A percentile compares a stretch with the other conserved stretches of the same genome.
Conservation (phyloP, 2,329 filamentous ascomycete genomes). For the Epichloe glyceriae region DNA sequence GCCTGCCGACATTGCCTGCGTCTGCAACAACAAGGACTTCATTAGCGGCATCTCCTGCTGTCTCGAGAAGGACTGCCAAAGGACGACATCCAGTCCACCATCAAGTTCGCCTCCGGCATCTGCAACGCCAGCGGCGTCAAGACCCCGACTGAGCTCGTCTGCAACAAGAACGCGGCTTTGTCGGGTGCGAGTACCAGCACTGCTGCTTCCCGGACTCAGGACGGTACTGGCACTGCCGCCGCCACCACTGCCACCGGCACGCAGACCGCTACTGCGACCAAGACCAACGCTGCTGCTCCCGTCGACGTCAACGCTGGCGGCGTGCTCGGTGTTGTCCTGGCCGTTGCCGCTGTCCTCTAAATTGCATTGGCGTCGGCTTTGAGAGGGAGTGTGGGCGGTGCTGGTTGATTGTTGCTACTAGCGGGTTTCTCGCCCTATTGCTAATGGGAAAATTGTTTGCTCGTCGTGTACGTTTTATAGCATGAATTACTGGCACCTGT, state of each 20-base stretch:
- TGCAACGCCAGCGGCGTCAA: conserved; percentile 24
- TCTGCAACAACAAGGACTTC: conserved; percentile 29
- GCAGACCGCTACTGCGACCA: conserved; percentile 2
- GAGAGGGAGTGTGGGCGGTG: background rate
- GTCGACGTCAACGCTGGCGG: conserved; percentile 1
- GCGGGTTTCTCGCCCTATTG: background rate
- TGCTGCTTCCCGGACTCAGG: background rate
- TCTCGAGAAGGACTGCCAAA: conserved; percentile 22
- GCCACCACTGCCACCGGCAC: background rate
- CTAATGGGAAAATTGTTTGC: background rate
- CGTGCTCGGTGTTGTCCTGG: conserved; percentile 2
- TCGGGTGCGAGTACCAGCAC: conserved; percentile 5
- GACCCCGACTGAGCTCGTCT: conserved; percentile 24
- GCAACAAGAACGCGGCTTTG: conserved; percentile 13
- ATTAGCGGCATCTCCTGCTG: conserved; percentile 29
- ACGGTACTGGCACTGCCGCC: conserved; percentile 1
- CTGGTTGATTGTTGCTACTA: background rate
- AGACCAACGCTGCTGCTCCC: conserved; percentile 3
- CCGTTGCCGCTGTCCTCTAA: conserved; percentile 3
- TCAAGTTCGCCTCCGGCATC: conserved; percentile 25
- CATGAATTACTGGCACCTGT: too few relatives aligned
- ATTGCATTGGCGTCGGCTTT: background rate
- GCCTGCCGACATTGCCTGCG: conserved; percentile 25
- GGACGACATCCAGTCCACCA: conserved; percentile 20
- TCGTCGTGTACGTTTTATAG: background rate